Conservation (phyloP, 2,329 filamentous ascomycete species). For the Fusarium pilosicola region DNA sequence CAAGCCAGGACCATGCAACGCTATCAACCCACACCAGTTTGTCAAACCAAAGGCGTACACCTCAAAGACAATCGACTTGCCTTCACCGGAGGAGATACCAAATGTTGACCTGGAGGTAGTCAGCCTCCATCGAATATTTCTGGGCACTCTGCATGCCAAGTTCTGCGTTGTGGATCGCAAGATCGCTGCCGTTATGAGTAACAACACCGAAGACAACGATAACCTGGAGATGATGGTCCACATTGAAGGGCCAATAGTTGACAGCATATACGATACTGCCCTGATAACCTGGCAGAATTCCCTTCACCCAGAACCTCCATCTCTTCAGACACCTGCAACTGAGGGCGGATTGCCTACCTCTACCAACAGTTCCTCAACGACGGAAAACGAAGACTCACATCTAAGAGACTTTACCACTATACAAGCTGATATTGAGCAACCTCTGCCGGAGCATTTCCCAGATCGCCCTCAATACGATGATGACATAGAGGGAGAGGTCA, state of each 20-base stretch:
- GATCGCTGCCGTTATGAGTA: constrained; percentile 77
- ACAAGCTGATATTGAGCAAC: not conserved
- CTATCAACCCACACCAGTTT: constrained; percentile 71
- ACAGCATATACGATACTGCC: constrained; percentile 78
- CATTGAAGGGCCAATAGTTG: constrained; percentile 79
- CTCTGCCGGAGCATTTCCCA: constrained; percentile 65
- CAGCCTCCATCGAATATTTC: constrained; percentile 74
- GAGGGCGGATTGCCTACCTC: not conserved
- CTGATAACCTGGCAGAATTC: constrained; percentile 76
- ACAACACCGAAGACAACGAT: constrained; percentile 82
- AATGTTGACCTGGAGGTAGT: constrained; percentile 77
- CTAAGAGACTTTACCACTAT: not conserved
- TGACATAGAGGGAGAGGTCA: constrained; percentile 68
- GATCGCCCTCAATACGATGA: constrained; percentile 72
- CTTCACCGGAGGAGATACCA: constrained; percentile 71
- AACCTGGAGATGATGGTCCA: constrained; percentile 86
- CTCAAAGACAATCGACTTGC: constrained; percentile 67
- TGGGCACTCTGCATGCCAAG: constrained; percentile 82
- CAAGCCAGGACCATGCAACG: constrained; percentile 71
- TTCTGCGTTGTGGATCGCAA: constrained; percentile 80
- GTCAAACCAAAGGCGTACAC: constrained; percentile 69
- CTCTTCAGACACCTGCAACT: not conserved
- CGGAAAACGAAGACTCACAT: not conserved
- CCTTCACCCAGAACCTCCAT: constrained; percentile 48
- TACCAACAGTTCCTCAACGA: not conserved